Evolutionary conservation across 2,329 filamentous ascomycete species (phyloP), one percentile per base, ranked within the genome.

Genomic region (Cercospora nicotianae): DNA sequence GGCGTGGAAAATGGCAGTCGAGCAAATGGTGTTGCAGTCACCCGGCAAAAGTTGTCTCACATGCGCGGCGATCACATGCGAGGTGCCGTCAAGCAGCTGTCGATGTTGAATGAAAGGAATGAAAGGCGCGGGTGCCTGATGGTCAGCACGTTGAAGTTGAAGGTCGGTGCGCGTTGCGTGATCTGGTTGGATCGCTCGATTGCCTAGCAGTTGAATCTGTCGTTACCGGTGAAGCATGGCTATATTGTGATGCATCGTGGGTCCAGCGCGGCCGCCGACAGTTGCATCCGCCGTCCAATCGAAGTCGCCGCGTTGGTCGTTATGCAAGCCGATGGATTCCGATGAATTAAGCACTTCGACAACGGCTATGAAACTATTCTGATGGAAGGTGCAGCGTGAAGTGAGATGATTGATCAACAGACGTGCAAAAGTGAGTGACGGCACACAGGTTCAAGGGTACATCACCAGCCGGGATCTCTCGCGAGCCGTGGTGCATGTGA

Each of bases 1-100:
- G 30, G 30, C 33, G 33, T 39, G 61, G 57, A 57, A 33, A 26
- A 28, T 53, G 33, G 20, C 20, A 53, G 18, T 5, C 45, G 10
- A 42, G 51, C 12, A 30, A 31, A 33, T 58, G 45, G 63, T 39
- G 66, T 58, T 59, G 59, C 63, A 45, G 63, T 68, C 63, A 68
- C 63, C 58, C 58, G 63, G 51, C 51, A 59, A 36, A 55, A 45
- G 60, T 59, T 68, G 66, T 68, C 66, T 68, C 60, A 62, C 67
- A 68, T 55, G 67, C 67, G 67, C 30, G 55, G 28, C 31, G 55
- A 59, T 59, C 55, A 59, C 55, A 59, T 59, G 55, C 28, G 55
- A 18, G 55, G 55, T 30, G 55, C 20, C 28, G 31, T 59, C 28
- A 28, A 59, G 55, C 31, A 59, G 28, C 55, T 23, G 48, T 59